phyloP scores from a whole-genome alignment of 2,329 filamentous ascomycete genomes.

The Xylariaceae sp. region DNA sequence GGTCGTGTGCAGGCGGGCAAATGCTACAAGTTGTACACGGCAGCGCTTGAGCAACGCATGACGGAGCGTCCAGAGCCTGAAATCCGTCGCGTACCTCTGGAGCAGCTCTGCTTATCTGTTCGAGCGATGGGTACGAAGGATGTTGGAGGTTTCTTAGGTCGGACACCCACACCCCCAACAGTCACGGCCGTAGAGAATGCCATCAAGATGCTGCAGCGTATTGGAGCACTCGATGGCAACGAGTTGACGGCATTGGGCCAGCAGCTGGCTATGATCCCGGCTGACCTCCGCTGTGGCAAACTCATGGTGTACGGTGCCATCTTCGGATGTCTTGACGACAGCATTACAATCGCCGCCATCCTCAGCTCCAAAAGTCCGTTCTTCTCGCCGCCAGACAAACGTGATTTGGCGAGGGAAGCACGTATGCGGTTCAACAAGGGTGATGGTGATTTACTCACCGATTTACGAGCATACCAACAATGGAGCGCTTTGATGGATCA shows the following conservation, averaged over 20 bases:
- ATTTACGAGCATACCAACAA: conserved; percentile 75
- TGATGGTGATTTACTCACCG: conserved; percentile 84
- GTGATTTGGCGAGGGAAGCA: conserved; percentile 75
- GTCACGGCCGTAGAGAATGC: conserved; percentile 81
- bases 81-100: conserved; percentile 84
- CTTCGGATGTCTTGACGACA: conserved; percentile 86
- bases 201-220: conserved; percentile 68
- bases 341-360: conserved; percentile 83
- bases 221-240: conserved; percentile 82
- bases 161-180: conserved; percentile 84
- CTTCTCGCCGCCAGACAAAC: conserved; percentile 72
- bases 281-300: conserved; percentile 88
- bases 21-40: conserved; percentile 94
- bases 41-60: conserved; percentile 82
- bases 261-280: conserved; percentile 91
- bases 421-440: conserved; percentile 67
- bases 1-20: conserved; percentile 85
- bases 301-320: conserved; percentile 92
- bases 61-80: conserved; percentile 84
- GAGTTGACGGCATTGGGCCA: conserved; percentile 87
- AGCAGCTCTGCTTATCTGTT: conserved; percentile 90
- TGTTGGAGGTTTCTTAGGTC: conserved; percentile 72
- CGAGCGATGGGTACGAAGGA: conserved; percentile 89
- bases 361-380: conserved; percentile 88
- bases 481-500: conserved; percentile 66